Evolutionary conservation across 495 filamentous ascomycete species (phyloP), one percentile per base, ranked within the genome.

Genomic region (Filosporella fistucella): DNA sequence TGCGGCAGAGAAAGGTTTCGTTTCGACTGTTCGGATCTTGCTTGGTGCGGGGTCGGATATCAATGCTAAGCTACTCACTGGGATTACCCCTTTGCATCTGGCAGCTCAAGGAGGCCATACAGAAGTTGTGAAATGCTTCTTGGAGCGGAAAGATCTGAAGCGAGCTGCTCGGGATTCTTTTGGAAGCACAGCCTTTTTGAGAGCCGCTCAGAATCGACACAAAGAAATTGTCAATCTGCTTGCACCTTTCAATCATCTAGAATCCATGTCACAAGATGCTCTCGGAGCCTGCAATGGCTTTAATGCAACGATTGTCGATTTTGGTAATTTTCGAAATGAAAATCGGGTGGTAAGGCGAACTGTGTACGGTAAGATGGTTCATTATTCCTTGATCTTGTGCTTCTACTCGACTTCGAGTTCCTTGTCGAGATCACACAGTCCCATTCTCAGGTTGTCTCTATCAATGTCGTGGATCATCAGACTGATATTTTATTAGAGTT

Each of bases 271-370:
- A 0, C 58, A 70, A 3, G 71, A 78, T 58, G 79, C 79, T 5
- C 66, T 68, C 14, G 69, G 68, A 13, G 81, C 82, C 4, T 78
- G 72, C 47, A 69, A 74, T 49, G 76, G 75, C 0, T 85, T 85
- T 56, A 76, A 82, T 47, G 81, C 81, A 5, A 84, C 80, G 1
- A 70, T 86, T 38, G 80, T 86, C 8, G 81, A 85, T 55, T 86
- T 86, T 57, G 81, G 80, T 11, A 74, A 81, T 43, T 82, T 81
- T 51, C 75, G 77, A 37, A 84, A 84, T 56, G 76, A 76, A 51
- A 73, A 74, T 49, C 78, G 78, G 46, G 72, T 80, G 8, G 68
- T 74, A 20, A 70, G 70, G 56, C 68, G 68, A 36, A 75, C 76
- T 1, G 76, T 82, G 0, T 82, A 70, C 45, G 76, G 51, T 54